Conservation (phyloP, 108 stramenopile species). For the Skeletonema marinoi region DNA sequence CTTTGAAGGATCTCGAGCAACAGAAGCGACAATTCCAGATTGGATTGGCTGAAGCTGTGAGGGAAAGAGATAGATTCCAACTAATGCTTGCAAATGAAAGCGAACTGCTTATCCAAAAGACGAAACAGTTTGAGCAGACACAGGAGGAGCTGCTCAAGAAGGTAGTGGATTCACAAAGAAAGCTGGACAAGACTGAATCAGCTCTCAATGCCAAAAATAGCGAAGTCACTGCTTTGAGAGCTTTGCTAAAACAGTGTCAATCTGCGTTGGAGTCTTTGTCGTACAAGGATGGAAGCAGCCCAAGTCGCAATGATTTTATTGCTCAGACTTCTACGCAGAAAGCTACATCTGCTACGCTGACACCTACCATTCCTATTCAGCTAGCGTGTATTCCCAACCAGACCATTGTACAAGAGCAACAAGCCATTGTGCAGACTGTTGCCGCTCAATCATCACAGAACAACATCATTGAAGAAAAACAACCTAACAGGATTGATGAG, state of each 20-base stretch:
- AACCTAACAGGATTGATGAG: neutral
- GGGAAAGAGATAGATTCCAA: neutral
- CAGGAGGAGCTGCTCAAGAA: neutral
- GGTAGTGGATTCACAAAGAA: neutral
- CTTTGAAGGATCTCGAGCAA: constrained; percentile 12
- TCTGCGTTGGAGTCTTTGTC: constrained; percentile 35
- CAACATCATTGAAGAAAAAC: neutral
- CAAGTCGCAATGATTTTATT: neutral
- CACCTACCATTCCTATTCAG: neutral
- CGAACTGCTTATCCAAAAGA: constrained; percentile 1
- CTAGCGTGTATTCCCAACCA: too few relatives aligned
- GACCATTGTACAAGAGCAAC: too few relatives aligned
- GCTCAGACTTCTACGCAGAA: neutral
- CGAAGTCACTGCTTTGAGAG: constrained; percentile 35
- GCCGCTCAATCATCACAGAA: neutral
- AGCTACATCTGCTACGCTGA: neutral
- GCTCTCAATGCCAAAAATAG: constrained; percentile 19
- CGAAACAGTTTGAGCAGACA: constrained; percentile 1
- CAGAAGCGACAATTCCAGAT: constrained; percentile 25
- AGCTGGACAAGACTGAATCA: neutral
- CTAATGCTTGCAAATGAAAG: neutral
- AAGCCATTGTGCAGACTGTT: too few relatives aligned
- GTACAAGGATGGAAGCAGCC: neutral
- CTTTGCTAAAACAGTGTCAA: constrained; percentile 39
- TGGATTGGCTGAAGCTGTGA: neutral